Evolutionary conservation across 805 yeast species (phyloP), one percentile per base, ranked within the genome.

Genomic region (Yarrowia keelungensis): DNA sequence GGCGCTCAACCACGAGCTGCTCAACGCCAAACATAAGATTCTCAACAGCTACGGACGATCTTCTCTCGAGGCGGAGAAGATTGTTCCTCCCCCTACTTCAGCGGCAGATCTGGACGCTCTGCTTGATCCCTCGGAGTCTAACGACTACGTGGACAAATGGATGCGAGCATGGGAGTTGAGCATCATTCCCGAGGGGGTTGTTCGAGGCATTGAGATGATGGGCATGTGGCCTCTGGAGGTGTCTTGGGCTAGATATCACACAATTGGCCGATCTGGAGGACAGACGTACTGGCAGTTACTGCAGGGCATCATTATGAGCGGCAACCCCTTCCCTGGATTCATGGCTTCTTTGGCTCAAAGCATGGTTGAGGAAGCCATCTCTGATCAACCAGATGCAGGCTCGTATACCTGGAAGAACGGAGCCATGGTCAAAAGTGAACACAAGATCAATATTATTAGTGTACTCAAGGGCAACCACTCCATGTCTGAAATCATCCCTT

Each of bases 181-280:
- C 16, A 59, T 59, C 10, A 32, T n/a, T 12, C 65, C 65, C 8
- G 65, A 59, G 42, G 65, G 42, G 8, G 8, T 43, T 12, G 50
- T 59, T 14, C 32, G 65, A 12, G 65, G 65, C 11, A 45, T 59
- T 7, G 65, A 59, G 51, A 59, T 59, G 65, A 11, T 59, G 51
- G 51, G 32, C 26, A 59, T 59, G 65, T 59, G 65, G 65, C 65
- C 65, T 22, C 9, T 59, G 42, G 65, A 59, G 26, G 65, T 59
- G 19, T 59, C 65, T 8, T 59, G 65, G 65, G 65, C 65, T 9
- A n/a, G 65, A 14, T 59, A 59, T 35, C 65, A 59, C 19, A 47
- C 46, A 4, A 8, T 45, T 3, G 65, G 65, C 7, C 14, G 65
- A 16, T 32, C 65, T 1, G 35, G 35, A 16, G 65, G 65, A n/a